A percentile compares a stretch with the other conserved stretches of the same genome.
phyloP scores from a whole-genome alignment of 2,329 filamentous ascomycete genomes.

The Zasmidium angulare region DNA sequence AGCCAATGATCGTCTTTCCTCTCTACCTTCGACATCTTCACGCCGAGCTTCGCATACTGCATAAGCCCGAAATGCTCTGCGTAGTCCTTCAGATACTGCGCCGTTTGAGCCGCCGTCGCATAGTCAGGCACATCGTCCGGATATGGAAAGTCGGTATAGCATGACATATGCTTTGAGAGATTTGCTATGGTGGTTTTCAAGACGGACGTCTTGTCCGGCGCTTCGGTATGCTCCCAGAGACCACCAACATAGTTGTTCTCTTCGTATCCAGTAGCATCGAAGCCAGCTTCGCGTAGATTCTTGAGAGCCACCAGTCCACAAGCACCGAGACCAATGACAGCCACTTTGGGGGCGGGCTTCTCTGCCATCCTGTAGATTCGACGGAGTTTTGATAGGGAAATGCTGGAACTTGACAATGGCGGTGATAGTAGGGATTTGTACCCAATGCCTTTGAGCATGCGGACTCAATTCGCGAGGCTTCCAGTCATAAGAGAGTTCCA shows the following conservation, averaged over 20 bases:
- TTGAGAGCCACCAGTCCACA: constrained; percentile 3
- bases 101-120: constrained; percentile 8
- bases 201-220: constrained; percentile 12
- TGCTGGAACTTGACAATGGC: too few relatives aligned
- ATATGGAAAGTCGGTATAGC: constrained; percentile 14
- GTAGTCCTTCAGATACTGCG: constrained; percentile 12
- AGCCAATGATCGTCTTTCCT: constrained; percentile 1
- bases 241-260: background rate
- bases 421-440: too few relatives aligned
- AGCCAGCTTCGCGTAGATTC: constrained; percentile 6
- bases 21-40: background rate
- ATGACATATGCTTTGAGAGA: constrained; percentile 9
- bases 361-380: background rate
- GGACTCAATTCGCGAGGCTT: background rate
- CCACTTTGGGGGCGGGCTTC: background rate
- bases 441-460: background rate
- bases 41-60: constrained; percentile 1
- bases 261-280: constrained; percentile 3
- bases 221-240: constrained; percentile 5
- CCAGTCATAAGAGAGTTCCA: background rate
- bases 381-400: background rate
- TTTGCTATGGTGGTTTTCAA: constrained; percentile 16
- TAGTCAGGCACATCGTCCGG: constrained; percentile 13
- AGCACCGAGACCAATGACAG: constrained; percentile 1
- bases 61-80: constrained; percentile 9